These are phyloP conservation scores for Xerocomus amazonicus DNA, from an alignment of 1,284 basidiomycete genomes.

Conservation along the genomic window DNA sequence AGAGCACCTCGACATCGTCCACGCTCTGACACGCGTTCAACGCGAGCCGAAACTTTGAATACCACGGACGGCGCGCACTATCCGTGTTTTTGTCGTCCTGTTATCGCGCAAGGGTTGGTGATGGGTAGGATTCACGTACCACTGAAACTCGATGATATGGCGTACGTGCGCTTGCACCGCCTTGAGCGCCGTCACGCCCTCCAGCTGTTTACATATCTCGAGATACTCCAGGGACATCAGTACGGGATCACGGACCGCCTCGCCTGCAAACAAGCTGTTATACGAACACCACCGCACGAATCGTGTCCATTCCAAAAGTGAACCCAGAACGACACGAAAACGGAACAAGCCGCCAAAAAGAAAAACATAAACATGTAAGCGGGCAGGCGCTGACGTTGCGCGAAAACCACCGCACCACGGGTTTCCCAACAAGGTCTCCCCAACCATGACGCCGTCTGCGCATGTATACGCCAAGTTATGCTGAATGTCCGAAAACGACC, in stretches of 20 bases:
- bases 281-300: too few relatives aligned
- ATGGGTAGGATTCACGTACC: constrained; percentile 37
- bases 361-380: too few relatives aligned
- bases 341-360: too few relatives aligned
- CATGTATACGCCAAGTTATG: constrained; percentile 52
- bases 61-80: constrained; percentile 55
- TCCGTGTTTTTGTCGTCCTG: background rate
- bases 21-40: constrained; percentile 41
- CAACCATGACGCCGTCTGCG: constrained; percentile 78
- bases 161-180: constrained; percentile 56
- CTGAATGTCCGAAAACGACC: constrained; percentile 51
- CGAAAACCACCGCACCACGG: constrained; percentile 46
- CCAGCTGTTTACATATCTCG: constrained; percentile 47
- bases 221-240: constrained; percentile 63
- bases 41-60: constrained; percentile 48
- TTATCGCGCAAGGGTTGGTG: too few relatives aligned
- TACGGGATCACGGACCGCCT: constrained; percentile 53
- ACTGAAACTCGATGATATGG: constrained; percentile 61
- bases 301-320: too few relatives aligned
- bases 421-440: constrained; percentile 66
- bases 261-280: constrained; percentile 46
- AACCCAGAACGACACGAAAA: too few relatives aligned
- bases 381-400: too few relatives aligned
- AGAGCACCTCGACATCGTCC: constrained; percentile 45
- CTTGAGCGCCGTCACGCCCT: constrained; percentile 44